Base-by-base conservation (phyloP, 163 green algal genomes). In the Trebouxia gelatinosa region DNA sequence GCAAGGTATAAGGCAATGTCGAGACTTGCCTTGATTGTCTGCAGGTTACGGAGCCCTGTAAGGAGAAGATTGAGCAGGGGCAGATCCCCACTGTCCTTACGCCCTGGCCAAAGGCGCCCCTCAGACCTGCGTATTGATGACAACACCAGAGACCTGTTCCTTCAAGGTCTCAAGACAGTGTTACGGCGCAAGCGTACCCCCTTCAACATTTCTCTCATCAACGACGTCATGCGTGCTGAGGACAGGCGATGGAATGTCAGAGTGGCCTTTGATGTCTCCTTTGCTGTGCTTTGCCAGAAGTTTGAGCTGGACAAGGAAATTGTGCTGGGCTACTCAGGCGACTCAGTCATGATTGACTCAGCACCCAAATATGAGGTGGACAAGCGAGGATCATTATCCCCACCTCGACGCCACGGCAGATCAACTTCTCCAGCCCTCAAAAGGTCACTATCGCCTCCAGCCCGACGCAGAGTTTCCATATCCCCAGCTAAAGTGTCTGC, bases 121-220 rank as follows among this genome's bases (percentile, higher is more conserved):
- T 59, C 68, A 32, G 68, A 59, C 43, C 28, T 62, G 40, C 68
- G 64, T 23, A 72, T 72, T 40, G 64, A 72, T 35, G 64, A 76
- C 3, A 76, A 76, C 40, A 76, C 68, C 28, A 39, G 29, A 40
- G 40, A n/a, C 4, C 46, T 76, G 28, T 76, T 76, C 28, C 13
- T 43, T 28, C 46, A 61, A 29, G 68, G 40, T 16, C 48, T 76
- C n/a, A 76, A 40, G 19, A 76, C 40, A 28, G 46, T 62, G 16
- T 43, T 76, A 9, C 68, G 68, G 4, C 68, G 46, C 28, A 76
- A 39, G 31, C 28, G 68, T 6, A 40, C 68, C 3, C 68, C 68
- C 23, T 76, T 76, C n/a, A 62, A 61, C 68, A 76, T 76, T 31
- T 76, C 68, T 11, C 68, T 76, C 40, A 76, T 76, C 39, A 76